Percentiles rank a stretch among this genome's conserved stretches.
These are phyloP conservation scores for Selaginella tamariscina DNA, from an alignment of 75 land plant species.

Conservation along the genomic window DNA sequence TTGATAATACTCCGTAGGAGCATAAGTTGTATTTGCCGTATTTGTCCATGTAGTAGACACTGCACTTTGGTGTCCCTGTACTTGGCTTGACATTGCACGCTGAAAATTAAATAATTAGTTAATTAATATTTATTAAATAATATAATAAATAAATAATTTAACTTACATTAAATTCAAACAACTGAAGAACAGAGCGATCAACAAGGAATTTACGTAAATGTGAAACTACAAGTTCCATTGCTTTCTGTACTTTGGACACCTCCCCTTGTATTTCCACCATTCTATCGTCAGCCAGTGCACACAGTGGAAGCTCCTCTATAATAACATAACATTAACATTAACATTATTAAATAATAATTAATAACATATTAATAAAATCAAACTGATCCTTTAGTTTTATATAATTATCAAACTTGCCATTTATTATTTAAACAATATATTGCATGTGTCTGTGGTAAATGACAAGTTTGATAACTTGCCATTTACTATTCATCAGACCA, in stretches of 20 bases:
- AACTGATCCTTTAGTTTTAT: too few species aligned
- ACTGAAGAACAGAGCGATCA: constrained; percentile 25
- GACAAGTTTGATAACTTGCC: too few species aligned
- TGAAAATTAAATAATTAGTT: too few species aligned
- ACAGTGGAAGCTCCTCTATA: constrained; percentile 27
- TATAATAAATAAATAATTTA: too few species aligned
- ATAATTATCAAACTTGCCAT: too few species aligned
- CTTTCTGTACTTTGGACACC: constrained; percentile 25
- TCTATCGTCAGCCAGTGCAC: constrained; percentile 29
- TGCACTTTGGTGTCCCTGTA: constrained; percentile 16
- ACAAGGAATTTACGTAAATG: constrained; percentile 27
- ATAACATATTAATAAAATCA: too few species aligned
- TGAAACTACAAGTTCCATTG: constrained; percentile 21
- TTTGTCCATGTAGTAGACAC: constrained; percentile 16
- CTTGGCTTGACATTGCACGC: constrained; percentile 9
- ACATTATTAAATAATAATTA: too few species aligned
- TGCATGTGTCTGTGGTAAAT: too few species aligned
- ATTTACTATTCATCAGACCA: too few species aligned
- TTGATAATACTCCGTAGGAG: neutral
- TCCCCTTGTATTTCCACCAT: constrained; percentile 31
- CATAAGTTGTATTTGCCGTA: neutral
- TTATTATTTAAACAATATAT: too few species aligned
- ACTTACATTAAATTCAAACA: constrained; percentile 29
- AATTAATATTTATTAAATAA: too few species aligned
- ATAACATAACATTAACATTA: neutral